Evolutionary conservation across 1,284 basidiomycete genomes (phyloP), one percentile per base, ranked within the genome.

Genomic region (Microbotryum lychnidis-dioicae): DNA sequence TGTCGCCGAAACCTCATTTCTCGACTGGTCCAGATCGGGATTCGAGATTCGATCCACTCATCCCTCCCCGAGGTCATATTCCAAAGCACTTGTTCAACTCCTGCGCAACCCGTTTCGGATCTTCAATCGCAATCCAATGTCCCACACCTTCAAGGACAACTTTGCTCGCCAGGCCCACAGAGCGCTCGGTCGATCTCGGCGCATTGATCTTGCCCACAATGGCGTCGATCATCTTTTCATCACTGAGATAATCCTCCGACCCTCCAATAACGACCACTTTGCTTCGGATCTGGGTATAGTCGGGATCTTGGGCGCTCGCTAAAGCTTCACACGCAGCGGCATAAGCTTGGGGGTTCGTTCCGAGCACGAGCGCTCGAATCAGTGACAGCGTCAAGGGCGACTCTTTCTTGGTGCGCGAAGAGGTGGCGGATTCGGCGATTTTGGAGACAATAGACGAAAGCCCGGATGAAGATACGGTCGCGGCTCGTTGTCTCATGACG

Each of bases 101-200:
- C 7, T 21, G 23, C 3, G 47, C 59, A 10, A 60, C 50, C 33
- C 23, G 23, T 2, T 29, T 4, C 2, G 65, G 62, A 6, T 47
- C 44, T 50, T 63, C 66, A 20, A 63, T 57, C 14, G 58, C 54
- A 50, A 65, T 65, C 65, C 69, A 69, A 49, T 69, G 68, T 12
- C 64, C 69, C 9, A 68, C 58, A 1, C 59, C 49, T 21, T 58
- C 33, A 47, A 68, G 29, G n/a, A 44, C 48, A 25, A 55, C 56
- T 10, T 29, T 25, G 31, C 49, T 31, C 7, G 52, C 61, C 12
- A 5, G 37, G 37, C 37, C 16, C 2, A 18, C 37, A 12, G 16
- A 16, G 12, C 16, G 18, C 37, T 42, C 37, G 37, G 12, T 42
- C 12, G 37, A 42, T 42, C 37, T 18, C 12, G 12, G 37, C 14